Evolutionary conservation across 139 green algal genomes (phyloP), one percentile per base, ranked within the genome.

Genomic region (Eudorina sp.): DNA sequence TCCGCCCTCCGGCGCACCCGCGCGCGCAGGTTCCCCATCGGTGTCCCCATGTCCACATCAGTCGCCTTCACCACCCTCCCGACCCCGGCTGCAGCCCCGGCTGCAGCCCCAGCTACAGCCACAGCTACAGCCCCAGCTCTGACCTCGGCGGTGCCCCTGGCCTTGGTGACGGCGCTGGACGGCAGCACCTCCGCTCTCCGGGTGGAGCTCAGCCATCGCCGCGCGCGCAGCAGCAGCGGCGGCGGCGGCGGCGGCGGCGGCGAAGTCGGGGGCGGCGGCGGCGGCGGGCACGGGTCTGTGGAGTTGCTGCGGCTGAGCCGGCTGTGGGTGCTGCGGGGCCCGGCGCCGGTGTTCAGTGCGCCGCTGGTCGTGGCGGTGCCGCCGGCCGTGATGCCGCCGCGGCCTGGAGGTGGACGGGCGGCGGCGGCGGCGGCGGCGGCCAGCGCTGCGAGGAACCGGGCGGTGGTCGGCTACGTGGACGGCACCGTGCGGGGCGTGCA

Each of bases 381-480:
- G 62, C 62, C 62, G 29, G n/a, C n/a, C n/a, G n/a, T n/a, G n/a
- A n/a, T n/a, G n/a, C 9, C 21, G n/a, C 13, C 6, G 19, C 62
- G 1, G 60, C 1, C 38, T 16, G 40, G 6, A 40, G 23, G 14
- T 14, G 29, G 5, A 41, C 7, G 19, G 40, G 40, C 40, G 46
- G 45, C 46, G 46, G 46, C 6, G n/a, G 74, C 74, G 29, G 29
- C 46, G 9, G 46, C 19, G 34, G 76, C 31, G 14, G 34, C 34
- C 40, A 14, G 23, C 29, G 43, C 40, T 7, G 23, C 16, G 68
- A 55, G 41, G 40, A 7, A 31, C 46, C 11, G 31, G 31, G 53
- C 48, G 55, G 58, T 91, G 9, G 70, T 83, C 31, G 87, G 79
- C 0, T 55, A 85, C 51, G 87, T 91, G 79, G 79, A 88, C 18